Percentiles rank a stretch among this genome's conserved stretches.
phyloP scores from a whole-genome alignment of 2,329 filamentous ascomycete species.

The Xylariaceae sp. region DNA sequence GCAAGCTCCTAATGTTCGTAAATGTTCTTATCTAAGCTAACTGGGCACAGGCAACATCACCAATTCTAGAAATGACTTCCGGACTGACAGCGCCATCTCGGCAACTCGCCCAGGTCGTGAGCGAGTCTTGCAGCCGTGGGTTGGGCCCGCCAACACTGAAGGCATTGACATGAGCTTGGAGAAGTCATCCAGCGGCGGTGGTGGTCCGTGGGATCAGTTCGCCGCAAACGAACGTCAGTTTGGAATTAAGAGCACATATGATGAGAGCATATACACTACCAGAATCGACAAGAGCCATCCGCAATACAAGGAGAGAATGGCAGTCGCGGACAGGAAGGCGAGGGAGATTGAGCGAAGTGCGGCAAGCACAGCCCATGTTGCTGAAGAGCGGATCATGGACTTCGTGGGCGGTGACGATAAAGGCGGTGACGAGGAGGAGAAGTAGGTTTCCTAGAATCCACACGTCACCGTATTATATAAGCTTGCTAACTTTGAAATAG shows the following conservation, averaged over 20 bases:
- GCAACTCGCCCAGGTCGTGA: slow-evolving; percentile 70
- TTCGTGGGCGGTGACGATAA: slow-evolving; percentile 65
- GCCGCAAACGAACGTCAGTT: slow-evolving; percentile 86
- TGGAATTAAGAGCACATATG: slow-evolving; percentile 85
- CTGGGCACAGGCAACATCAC: slow-evolving; percentile 59
- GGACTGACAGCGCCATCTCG: slow-evolving; percentile 88
- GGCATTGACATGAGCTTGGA: slow-evolving; percentile 74
- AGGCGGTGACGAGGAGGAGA: slow-evolving; percentile 87
- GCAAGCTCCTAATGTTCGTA: slow-evolving; percentile 3
- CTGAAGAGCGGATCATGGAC: slow-evolving; percentile 82
- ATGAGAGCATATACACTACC: slow-evolving; percentile 95
- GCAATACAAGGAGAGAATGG: slow-evolving; percentile 75
- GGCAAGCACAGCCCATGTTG: slow-evolving; percentile 78
- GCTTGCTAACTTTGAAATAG: slow-evolving; percentile 44
- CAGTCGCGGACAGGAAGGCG: slow-evolving; percentile 79
- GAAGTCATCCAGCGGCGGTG: slow-evolving; percentile 48
- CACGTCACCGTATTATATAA: neutral
- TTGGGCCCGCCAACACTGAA: slow-evolving; percentile 63
- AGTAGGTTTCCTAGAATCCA: slow-evolving; percentile 54
- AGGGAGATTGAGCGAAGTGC: slow-evolving; percentile 83
- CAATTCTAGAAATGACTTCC: slow-evolving; percentile 81
- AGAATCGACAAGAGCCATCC: slow-evolving; percentile 83
- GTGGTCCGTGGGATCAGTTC: slow-evolving; percentile 84
- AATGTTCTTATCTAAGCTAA: slow-evolving; percentile 5
- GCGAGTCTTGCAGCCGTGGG: slow-evolving; percentile 80